Evolutionary conservation across 192 early-diverging fungal genomes (phyloP).

Genomic region (Allomyces javanicus): DNA sequence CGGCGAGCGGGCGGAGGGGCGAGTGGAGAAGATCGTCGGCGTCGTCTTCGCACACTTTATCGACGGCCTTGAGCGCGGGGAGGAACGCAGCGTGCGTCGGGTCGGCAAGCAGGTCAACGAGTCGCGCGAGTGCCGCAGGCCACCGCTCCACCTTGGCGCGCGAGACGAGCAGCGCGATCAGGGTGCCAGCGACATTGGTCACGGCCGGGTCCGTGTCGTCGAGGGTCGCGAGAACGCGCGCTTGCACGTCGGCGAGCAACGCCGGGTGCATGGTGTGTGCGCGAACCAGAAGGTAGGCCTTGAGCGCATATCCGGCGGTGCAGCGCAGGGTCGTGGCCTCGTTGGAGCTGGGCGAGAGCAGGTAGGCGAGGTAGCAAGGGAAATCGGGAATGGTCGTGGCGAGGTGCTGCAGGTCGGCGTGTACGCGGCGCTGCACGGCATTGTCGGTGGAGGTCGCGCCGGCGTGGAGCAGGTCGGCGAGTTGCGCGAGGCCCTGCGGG

Average conservation of each 20-base stretch:
- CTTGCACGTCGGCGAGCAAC: slow-evolving; percentile 49
- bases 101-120: slow-evolving; percentile 10
- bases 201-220: slow-evolving; percentile 51
- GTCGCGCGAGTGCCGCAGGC: slow-evolving; percentile 58
- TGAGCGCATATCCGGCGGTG: slow-evolving; percentile 65
- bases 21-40: slow-evolving; percentile 57
- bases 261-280: slow-evolving; percentile 25
- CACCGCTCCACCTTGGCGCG: slow-evolving; percentile 49
- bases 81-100: background rate
- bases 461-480: slow-evolving; percentile 44
- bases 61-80: slow-evolving; percentile 35
- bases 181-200: slow-evolving; percentile 61
- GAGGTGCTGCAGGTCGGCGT: slow-evolving; percentile 42
- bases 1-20: slow-evolving; percentile 48
- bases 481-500: slow-evolving; percentile 52
- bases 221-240: slow-evolving; percentile 32
- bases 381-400: slow-evolving; percentile 59
- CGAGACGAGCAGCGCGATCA: slow-evolving; percentile 70
- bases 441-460: slow-evolving; percentile 53
- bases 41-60: slow-evolving; percentile 93
- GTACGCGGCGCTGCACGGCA: slow-evolving; percentile 25
- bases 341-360: slow-evolving; percentile 53
- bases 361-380: slow-evolving; percentile 73
- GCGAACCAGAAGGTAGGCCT: slow-evolving; percentile 49
- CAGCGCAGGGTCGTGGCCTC: slow-evolving; percentile 46